Evolutionary conservation across 1,139 yeast genomes (phyloP), one percentile per base, ranked within the genome.

Genomic region (Taphrina wiesneri): DNA sequence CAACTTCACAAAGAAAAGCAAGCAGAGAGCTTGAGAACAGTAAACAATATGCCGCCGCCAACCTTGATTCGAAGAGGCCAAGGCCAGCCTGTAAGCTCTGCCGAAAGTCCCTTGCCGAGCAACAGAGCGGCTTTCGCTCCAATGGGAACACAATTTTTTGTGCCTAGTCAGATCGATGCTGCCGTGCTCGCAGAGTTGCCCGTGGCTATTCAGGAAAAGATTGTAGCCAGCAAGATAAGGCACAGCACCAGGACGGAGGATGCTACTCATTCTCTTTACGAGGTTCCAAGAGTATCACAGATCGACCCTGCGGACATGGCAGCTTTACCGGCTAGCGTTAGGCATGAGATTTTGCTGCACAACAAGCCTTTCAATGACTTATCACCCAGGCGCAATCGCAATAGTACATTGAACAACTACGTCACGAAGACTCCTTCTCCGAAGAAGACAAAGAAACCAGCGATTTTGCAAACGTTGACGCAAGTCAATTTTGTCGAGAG

Each of bases 311-410:
- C 74, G 2, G 72, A 76, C 0, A 67, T 77, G 30, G 73, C 71
- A 3, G 74, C 71, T 45, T 70, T 78, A 6, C 81, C 81, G 0
- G 66, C 73, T 0, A 73, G 74, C 6, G 70, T 78, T 6, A 68
- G 70, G 30, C 65, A 69, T 4, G 73, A 73, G 61, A 45, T 66
- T 69, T 19, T 66, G 57, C 43, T 47, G 66, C 11, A 54, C 39
- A 19, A 17, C n/a, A 36, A 17, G 9, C 15, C 39, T 32, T 1
- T 19, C 2, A n/a, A 13, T n/a, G 45, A 21, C 1, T 2, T 13
- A n/a, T 54, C 59, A 25, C 59, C 59, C 64, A 43, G 32, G 17
- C 66, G 56, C 59, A 56, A 41, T 17, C 34, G 54, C 34, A 30
- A 49, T 13, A 26, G 23, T 9, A 54, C 32, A 9, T 6, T 54